These are phyloP conservation scores for Clitoria ternatea DNA, from an alignment of 306 rosid genomes.

Conservation along the genomic window DNA sequence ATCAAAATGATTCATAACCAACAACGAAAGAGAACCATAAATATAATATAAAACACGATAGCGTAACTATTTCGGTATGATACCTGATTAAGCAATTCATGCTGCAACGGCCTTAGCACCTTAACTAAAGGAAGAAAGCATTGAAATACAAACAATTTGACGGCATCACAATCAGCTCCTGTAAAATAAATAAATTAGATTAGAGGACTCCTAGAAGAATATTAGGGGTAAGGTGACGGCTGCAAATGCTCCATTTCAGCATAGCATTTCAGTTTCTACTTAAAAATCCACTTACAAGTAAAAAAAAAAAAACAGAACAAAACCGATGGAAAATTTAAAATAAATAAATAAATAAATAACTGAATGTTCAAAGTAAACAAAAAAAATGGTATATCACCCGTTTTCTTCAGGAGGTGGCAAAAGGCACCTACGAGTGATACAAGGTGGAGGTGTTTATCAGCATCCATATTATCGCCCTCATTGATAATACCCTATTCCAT, in stretches of 20 bases:
- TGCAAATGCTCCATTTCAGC: constrained; percentile 14
- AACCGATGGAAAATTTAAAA: background rate
- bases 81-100: constrained; percentile 71
- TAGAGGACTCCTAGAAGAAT: background rate
- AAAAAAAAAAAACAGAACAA: constrained; percentile 2
- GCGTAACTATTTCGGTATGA: background rate
- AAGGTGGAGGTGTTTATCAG: constrained; percentile 42
- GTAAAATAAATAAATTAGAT: constrained; percentile 22
- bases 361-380: background rate
- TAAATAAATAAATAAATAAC: background rate
- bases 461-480: constrained; percentile 43
- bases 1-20: constrained; percentile 25
- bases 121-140: constrained; percentile 72
- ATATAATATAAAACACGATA: constrained; percentile 10
- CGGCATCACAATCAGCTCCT: constrained; percentile 45
- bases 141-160: constrained; percentile 50
- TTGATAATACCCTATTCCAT: constrained; percentile 39
- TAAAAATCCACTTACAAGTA: background rate
- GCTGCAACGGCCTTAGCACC: constrained; percentile 36
- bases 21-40: constrained; percentile 10
- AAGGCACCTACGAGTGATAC: constrained; percentile 53
- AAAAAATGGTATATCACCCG: constrained; percentile 38
- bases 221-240: background rate
- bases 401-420: constrained; percentile 70
- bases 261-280: background rate